Evolutionary conservation across 1,139 yeast species (phyloP).

Genomic region (Suhomyces bolitotheri): DNA sequence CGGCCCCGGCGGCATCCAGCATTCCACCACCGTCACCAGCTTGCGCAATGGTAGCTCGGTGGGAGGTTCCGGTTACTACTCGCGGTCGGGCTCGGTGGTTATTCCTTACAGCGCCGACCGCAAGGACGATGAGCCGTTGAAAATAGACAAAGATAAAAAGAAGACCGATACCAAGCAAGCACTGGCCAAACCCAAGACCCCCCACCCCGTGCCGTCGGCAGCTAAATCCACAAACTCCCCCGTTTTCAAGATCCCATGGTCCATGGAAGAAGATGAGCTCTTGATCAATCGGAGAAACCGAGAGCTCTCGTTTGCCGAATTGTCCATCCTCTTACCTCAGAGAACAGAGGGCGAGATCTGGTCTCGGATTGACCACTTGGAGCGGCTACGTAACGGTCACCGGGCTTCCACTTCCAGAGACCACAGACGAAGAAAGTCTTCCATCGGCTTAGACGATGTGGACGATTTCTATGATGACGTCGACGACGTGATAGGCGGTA

Average conservation of each 20-base stretch:
- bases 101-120: slow-evolving; percentile 40
- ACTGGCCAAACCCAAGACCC: slow-evolving; percentile 5
- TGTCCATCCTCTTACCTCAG: slow-evolving; percentile 69
- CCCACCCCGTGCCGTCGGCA: neutral
- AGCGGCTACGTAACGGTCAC: slow-evolving; percentile 45
- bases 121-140: slow-evolving; percentile 28
- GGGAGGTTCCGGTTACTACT: slow-evolving; percentile 35
- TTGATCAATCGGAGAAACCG: slow-evolving; percentile 55
- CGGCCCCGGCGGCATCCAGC: slow-evolving; percentile 34
- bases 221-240: slow-evolving; percentile 19
- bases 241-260: slow-evolving; percentile 47
- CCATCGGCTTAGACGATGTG: slow-evolving; percentile 48
- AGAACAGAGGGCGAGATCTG: slow-evolving; percentile 75
- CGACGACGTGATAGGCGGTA: slow-evolving; percentile 40
- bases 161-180: slow-evolving; percentile 14
- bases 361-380: slow-evolving; percentile 59
- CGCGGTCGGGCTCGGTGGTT: slow-evolving; percentile 49
- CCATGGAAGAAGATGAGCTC: slow-evolving; percentile 75
- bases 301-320: slow-evolving; percentile 71
- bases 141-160: slow-evolving; percentile 21
- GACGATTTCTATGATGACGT: slow-evolving; percentile 46
- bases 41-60: slow-evolving; percentile 44
- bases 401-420: slow-evolving; percentile 35
- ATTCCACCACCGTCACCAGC: slow-evolving; percentile 39
- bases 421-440: slow-evolving; percentile 40